Evolutionary conservation across 805 yeast species (phyloP), one percentile per base, ranked within the genome.

Genomic region (Debaryomyces tyrocola): DNA sequence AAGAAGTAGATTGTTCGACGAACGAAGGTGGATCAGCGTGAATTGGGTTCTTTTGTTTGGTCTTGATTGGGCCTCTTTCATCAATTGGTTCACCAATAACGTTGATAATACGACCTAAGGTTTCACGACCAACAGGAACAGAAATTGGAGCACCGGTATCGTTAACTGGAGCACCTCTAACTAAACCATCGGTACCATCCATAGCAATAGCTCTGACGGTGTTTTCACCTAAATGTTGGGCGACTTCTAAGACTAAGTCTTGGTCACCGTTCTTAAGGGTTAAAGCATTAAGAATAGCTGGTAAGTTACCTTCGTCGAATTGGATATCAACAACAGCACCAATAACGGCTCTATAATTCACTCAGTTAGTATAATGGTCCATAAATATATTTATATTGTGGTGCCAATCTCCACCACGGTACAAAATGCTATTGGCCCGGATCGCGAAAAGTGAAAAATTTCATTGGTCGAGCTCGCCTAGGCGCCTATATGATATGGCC

Each of bases 181-280:
- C 96, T 69, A 94, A 85, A 90, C 99, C 99, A 78, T 92, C 98
- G 64, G 99, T 94, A 89, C 98, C 98, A 77, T 94, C 99, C 99
- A 94, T 94, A 72, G 99, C 98, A 87, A 94, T 94, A 73, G 99
- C 87, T 87, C 99, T 92, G 74, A 94, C 98, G 65, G 98, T 87
- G 88, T 90, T 90, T 83, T 94, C 98, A 84, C 99, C 99, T 77
- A 94, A 85, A 79, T 94, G 99, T 83, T 94, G 99, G 67, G 99
- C 94, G 64, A 94, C 99, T 82, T 94, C 99, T 67, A 94, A 84
- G 59, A 94, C 90, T 70, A 94, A 85, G 65, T 90, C 91, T 59
- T 80, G 75, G 60, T 78, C 82, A 64, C 82, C 82, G 65, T 81
- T 82, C 73, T 89, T 83, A 70, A 94, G 83, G 75, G 88, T 90